A percentile compares a stretch with the other conserved stretches of the same genome.
Conservation (phyloP, 176 grass and related monocot species). For the Tuctoria greenei region DNA sequence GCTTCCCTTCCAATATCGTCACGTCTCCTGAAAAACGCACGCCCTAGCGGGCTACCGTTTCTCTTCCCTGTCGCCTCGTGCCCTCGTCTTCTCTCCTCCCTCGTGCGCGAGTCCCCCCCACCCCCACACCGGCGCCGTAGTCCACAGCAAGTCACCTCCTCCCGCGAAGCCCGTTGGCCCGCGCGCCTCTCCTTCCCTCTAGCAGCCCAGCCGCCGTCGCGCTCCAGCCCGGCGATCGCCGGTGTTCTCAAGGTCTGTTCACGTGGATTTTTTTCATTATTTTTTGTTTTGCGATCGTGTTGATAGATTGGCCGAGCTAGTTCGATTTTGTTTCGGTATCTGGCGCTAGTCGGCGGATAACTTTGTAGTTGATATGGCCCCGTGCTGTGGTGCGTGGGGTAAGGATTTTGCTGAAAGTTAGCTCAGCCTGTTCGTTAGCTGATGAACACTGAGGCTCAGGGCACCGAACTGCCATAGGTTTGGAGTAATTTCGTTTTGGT, state of each 20-base stretch:
- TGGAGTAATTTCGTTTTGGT: background rate
- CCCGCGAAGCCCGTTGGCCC: constrained; percentile 1
- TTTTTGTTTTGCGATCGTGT: background rate
- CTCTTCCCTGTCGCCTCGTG: too few relatives aligned
- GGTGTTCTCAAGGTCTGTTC: constrained; percentile 31
- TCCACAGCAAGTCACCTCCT: constrained; percentile 43
- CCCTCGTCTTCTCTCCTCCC: background rate
- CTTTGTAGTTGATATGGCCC: constrained; percentile 7
- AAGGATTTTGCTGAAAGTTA: constrained; percentile 27
- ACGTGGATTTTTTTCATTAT: background rate
- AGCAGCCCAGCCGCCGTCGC: background rate
- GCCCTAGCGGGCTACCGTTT: background rate
- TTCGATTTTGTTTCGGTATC: background rate
- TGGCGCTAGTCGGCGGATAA: background rate
- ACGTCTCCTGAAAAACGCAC: constrained; percentile 43
- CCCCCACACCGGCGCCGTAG: constrained; percentile 23
- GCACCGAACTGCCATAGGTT: background rate
- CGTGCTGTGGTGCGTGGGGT: background rate
- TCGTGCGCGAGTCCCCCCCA: constrained; percentile 42
- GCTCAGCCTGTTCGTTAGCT: constrained; percentile 26
- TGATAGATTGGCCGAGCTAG: background rate
- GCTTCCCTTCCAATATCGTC: constrained; percentile 48
- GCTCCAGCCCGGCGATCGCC: constrained; percentile 38
- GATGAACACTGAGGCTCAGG: background rate
- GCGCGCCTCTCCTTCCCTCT: background rate